Evolutionary conservation across 768 basidiomycete species (phyloP).

Genomic region (Myochromella boudieri): DNA sequence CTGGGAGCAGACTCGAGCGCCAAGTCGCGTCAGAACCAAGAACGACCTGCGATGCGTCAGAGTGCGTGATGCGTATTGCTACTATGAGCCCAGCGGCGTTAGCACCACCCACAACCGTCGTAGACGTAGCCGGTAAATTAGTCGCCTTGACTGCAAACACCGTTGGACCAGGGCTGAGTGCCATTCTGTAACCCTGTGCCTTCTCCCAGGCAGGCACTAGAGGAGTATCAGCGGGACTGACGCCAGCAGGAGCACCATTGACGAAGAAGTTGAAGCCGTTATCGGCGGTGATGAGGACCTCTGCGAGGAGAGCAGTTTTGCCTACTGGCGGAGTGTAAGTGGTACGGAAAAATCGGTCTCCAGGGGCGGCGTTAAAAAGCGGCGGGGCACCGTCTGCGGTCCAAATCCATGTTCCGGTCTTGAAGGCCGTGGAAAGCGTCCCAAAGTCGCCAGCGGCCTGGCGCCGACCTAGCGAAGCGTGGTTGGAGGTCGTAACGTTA

Average conservation of each 20-base stretch:
- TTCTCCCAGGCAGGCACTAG: conserved; percentile 12
- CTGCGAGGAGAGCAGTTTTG: conserved; percentile 12
- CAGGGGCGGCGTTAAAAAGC: conserved; percentile 6
- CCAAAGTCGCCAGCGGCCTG: conserved; percentile 5
- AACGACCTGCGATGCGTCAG: conserved; percentile 11
- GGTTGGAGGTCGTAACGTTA: conserved; percentile 7
- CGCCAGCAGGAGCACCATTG: conserved; percentile 11
- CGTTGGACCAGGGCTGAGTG: conserved; percentile 11
- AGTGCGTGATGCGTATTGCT: conserved; percentile 15
- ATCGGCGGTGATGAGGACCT: conserved; percentile 14
- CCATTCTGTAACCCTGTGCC: conserved; percentile 14
- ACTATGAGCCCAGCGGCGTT: conserved; percentile 15
- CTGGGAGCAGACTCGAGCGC: conserved; percentile 1
- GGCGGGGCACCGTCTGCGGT: conserved; percentile 8
- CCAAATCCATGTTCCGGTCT: conserved; percentile 14
- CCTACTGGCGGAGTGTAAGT: conserved; percentile 13
- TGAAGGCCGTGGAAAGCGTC: conserved; percentile 5
- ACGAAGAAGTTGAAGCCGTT: conserved; percentile 12
- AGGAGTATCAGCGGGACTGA: not conserved
- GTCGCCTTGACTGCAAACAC: conserved; percentile 14
- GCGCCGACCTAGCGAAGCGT: conserved; percentile 3
- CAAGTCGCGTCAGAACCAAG: conserved; percentile 8
- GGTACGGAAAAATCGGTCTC: conserved; percentile 9
- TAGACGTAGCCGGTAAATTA: conserved; percentile 3
- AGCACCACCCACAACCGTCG: not conserved